A percentile compares a stretch with the other conserved stretches of the same genome.
Conservation (phyloP, 176 grass and related monocot genomes). For the Phoenix roebelenii region DNA sequence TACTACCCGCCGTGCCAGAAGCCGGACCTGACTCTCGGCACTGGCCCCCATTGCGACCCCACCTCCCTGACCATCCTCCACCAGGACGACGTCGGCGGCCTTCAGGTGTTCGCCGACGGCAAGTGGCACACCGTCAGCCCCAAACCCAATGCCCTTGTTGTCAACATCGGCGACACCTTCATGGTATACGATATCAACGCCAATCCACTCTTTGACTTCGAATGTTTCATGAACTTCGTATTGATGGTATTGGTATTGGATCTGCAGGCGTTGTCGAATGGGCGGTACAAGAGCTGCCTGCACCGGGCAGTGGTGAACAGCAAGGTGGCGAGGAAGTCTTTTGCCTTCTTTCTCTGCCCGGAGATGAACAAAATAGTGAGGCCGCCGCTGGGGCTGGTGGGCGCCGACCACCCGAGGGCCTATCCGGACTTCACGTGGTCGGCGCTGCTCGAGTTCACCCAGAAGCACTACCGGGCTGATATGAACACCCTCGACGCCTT, state of each 20-base stretch:
- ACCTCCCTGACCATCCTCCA: slow-evolving; percentile 92
- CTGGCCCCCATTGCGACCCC: slow-evolving; percentile 80
- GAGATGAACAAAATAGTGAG: slow-evolving; percentile 58
- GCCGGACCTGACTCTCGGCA: slow-evolving; percentile 60
- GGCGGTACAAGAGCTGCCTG: slow-evolving; percentile 62
- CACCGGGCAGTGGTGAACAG: slow-evolving; percentile 85
- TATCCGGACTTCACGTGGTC: slow-evolving; percentile 98
- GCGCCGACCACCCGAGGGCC: slow-evolving; percentile 26
- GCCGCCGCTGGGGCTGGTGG: slow-evolving; percentile 47
- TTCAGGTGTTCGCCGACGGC: slow-evolving; percentile 55
- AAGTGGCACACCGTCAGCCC: slow-evolving; percentile 44
- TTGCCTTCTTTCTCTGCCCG: slow-evolving; percentile 87
- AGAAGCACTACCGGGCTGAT: slow-evolving; percentile 70
- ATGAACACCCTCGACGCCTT: slow-evolving; percentile 82
- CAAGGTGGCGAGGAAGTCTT: slow-evolving; percentile 35
- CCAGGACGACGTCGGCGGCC: slow-evolving; percentile 79
- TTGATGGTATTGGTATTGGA: too few relatives aligned
- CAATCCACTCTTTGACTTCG: too few relatives aligned
- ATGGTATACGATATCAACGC: slow-evolving; percentile 20
- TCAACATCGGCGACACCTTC: slow-evolving; percentile 93
- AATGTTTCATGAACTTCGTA: too few relatives aligned
- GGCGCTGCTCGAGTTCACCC: slow-evolving; percentile 80
- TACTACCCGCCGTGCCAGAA: slow-evolving; percentile 95
- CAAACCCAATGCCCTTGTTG: slow-evolving; percentile 38
- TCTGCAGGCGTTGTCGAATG: slow-evolving; percentile 70